A percentile compares a stretch with the other conserved stretches of the same genome.
Evolutionary conservation across 768 basidiomycete genomes (phyloP).

Genomic region (Boletus edulis): DNA sequence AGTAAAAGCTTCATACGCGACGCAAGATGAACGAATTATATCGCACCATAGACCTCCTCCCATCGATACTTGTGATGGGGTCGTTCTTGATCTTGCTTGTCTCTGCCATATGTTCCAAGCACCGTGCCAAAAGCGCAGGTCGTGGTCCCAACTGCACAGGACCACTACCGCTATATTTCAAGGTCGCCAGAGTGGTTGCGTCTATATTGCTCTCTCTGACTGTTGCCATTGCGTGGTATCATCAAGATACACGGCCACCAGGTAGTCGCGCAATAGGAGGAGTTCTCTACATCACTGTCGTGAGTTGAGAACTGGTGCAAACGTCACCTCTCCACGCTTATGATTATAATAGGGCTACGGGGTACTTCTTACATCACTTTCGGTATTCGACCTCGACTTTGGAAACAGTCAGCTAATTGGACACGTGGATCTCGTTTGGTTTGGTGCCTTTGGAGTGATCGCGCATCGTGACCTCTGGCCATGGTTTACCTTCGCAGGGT

Average conservation of each 20-base stretch:
- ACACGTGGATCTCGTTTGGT: slow-evolving; percentile 1
- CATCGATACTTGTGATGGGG: background rate
- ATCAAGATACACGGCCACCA: background rate
- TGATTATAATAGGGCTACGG: slow-evolving; percentile 1
- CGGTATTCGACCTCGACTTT: background rate
- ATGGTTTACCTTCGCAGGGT: background rate
- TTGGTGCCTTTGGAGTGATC: background rate
- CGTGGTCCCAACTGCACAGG: background rate
- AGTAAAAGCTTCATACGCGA: background rate
- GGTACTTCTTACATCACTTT: slow-evolving; percentile 4
- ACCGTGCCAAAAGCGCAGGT: background rate
- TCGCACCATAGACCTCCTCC: background rate
- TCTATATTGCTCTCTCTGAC: background rate
- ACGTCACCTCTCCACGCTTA: background rate
- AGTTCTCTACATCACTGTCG: background rate
- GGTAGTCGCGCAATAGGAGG: background rate
- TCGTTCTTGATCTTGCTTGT: slow-evolving; percentile 2
- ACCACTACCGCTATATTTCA: background rate
- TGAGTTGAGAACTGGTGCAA: background rate
- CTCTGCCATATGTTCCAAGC: background rate
- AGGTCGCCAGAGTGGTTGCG: background rate
- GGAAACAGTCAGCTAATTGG: slow-evolving; percentile 13
- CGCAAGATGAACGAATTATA: background rate
- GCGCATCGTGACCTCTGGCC: slow-evolving; percentile 8
- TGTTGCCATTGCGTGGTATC: background rate